Evolutionary conservation across 768 basidiomycete genomes (phyloP), one percentile per base, ranked within the genome.

Genomic region (Lyophyllum shimeji): DNA sequence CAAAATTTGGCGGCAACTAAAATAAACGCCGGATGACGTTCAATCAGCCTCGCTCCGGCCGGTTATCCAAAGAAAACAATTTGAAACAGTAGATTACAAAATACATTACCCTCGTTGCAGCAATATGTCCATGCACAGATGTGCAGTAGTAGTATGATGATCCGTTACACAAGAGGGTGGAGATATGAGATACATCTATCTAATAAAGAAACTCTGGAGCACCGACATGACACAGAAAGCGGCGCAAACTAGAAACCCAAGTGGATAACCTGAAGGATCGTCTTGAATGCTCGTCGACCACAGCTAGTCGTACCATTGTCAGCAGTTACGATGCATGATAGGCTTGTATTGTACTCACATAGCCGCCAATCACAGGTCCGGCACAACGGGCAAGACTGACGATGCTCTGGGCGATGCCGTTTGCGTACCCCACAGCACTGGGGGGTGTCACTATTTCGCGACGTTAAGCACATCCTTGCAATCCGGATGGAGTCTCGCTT

Each of bases 321-420:
- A 68, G 59, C 33, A 60, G 57, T 17, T 46, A 52, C 17, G 54
- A 18, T 18, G 42, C 21, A 37, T 8, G 24, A 33, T 40, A 9
- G 12, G 15, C 34, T 37, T 13, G 12, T 12, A 37, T 8, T 13
- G 25, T n/a, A 75, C 85, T 67, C 66, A 93, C 92, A 68, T 86
- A 89, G 43, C 92, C 91, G 46, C 91, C 91, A 17, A 93, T 75
- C 39, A 93, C 82, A 20, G 95, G 93, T 20, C 93, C 97, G 34
- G 93, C 65, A 74, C 95, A 97, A 39, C 97, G 83, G 3, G 95
- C 93, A 23, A 96, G 84, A 60, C 93, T 95, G 59, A 96, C 95
- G 29, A 93, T 90, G 65, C 93, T 95, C 71, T 99, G 97, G 0
- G 95, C 97, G 20, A 96, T 85, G 17, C 96, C 97, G 66, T 98